Evolutionary conservation across 768 basidiomycete genomes (phyloP).

Genomic region (Pisolithus tinctorius): DNA sequence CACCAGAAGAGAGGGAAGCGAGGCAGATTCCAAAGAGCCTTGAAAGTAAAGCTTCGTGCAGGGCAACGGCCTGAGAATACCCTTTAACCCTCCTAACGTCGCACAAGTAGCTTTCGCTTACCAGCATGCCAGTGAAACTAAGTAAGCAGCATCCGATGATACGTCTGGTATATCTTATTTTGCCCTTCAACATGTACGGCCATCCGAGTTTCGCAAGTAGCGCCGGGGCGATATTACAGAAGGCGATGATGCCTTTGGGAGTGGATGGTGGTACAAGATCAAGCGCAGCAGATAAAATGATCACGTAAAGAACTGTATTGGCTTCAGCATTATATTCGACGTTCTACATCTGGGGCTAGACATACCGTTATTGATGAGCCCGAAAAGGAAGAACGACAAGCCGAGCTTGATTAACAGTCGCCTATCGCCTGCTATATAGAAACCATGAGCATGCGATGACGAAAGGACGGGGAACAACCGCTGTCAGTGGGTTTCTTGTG

Average conservation of each 20-base stretch:
- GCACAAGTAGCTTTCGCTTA: slow-evolving; percentile 33
- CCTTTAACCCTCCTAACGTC: not conserved
- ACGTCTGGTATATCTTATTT: slow-evolving; percentile 73
- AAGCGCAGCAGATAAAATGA: slow-evolving; percentile 92
- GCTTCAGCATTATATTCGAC: not conserved
- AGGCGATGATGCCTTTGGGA: slow-evolving; percentile 90
- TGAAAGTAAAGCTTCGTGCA: slow-evolving; percentile 56
- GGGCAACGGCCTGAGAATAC: slow-evolving; percentile 62
- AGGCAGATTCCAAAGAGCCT: slow-evolving; percentile 75
- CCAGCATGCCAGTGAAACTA: slow-evolving; percentile 83
- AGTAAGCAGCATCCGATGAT: slow-evolving; percentile 68
- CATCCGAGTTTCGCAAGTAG: slow-evolving; percentile 84
- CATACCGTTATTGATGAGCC: slow-evolving; percentile 85
- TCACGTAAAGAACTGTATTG: slow-evolving; percentile 79
- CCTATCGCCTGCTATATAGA: slow-evolving; percentile 12
- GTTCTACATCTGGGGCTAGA: not conserved
- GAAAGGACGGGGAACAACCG: slow-evolving; percentile 6
- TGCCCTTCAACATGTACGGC: slow-evolving; percentile 85
- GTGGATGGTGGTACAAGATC: slow-evolving; percentile 90
- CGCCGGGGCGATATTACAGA: slow-evolving; percentile 91
- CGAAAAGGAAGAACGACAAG: slow-evolving; percentile 83
- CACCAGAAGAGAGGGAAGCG: slow-evolving; percentile 85
- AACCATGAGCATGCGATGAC: slow-evolving; percentile 12
- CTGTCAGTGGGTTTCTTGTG: slow-evolving; percentile 12
- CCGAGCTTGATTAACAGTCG: slow-evolving; percentile 33